Percentiles rank a stretch among this genome's conserved stretches.
Conservation (phyloP, 306 rosid species). For the Geum urbanum region DNA sequence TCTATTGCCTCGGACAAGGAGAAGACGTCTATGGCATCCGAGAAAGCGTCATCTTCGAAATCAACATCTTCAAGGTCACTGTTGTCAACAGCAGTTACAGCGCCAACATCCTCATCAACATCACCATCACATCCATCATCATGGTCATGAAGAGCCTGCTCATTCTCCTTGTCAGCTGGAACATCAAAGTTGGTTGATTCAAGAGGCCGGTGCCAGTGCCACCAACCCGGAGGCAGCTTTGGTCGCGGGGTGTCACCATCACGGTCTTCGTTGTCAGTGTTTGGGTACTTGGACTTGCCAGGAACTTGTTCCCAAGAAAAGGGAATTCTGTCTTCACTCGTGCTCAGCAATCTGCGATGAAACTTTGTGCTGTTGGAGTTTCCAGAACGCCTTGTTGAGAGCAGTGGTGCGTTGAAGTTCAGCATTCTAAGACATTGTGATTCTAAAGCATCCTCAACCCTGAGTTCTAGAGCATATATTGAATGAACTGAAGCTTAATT, state of each 20-base stretch:
- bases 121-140: constrained; percentile 21
- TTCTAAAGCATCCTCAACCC: constrained; percentile 17
- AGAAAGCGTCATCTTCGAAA: constrained; percentile 28
- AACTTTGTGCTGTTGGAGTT: constrained; percentile 15
- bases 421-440: constrained; percentile 50
- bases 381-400: constrained; percentile 54
- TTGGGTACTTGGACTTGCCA: constrained; percentile 56
- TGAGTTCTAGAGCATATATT: constrained; percentile 22
- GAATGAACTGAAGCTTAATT: neutral
- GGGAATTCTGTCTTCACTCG: constrained; percentile 53
- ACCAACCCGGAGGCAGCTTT: constrained; percentile 51
- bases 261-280: neutral
- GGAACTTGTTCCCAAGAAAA: constrained; percentile 85
- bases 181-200: constrained; percentile 10
- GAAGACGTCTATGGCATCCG: constrained; percentile 56
- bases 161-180: neutral
- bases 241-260: constrained; percentile 42
- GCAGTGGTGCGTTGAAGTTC: constrained; percentile 61
- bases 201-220: constrained; percentile 34
- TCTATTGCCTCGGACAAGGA: constrained; percentile 85
- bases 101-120: neutral
- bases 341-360: constrained; percentile 5
- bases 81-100: neutral
- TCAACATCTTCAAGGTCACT: constrained; percentile 6
- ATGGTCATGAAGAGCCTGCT: constrained; percentile 4